Percentiles rank a stretch among this genome's conserved stretches.
Conservation (phyloP, 2,329 filamentous ascomycete genomes). For the Byssochlamys sp. region DNA sequence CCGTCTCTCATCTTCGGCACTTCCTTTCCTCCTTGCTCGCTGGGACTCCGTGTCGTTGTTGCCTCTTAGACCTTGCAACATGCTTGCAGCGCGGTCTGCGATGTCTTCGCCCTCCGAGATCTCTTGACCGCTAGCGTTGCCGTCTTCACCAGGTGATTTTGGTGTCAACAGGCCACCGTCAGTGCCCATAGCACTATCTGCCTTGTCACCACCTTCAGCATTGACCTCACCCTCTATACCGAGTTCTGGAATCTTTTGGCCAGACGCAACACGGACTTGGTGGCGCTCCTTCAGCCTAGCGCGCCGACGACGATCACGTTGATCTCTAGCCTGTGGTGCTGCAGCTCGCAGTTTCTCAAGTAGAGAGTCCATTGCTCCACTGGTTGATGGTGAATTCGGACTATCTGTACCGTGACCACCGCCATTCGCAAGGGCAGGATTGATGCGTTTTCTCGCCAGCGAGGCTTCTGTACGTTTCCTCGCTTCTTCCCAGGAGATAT, state of each 20-base stretch:
- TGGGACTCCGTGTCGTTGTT: constrained; percentile 48
- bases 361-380: constrained; percentile 89
- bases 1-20: constrained; percentile 67
- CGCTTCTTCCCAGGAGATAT: constrained; percentile 69
- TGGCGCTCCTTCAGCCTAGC: constrained; percentile 83
- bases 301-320: constrained; percentile 76
- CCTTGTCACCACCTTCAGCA: constrained; percentile 40
- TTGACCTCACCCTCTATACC: constrained; percentile 49
- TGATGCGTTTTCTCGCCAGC: constrained; percentile 70
- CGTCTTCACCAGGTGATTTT: constrained; percentile 8
- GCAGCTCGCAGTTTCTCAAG: constrained; percentile 90
- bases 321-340: constrained; percentile 78
- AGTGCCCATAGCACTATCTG: constrained; percentile 16
- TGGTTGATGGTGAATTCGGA: constrained; percentile 59
- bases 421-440: constrained; percentile 58
- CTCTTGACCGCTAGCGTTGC: background rate
- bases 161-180: constrained; percentile 46
- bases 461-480: constrained; percentile 78
- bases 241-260: constrained; percentile 73
- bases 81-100: constrained; percentile 69
- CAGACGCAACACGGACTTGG: constrained; percentile 78
- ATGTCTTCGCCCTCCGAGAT: constrained; percentile 58
- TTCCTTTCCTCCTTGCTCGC: constrained; percentile 58
- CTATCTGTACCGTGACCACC: constrained; percentile 32
- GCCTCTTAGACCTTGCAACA: constrained; percentile 73